These are phyloP conservation scores for Alnus rubra DNA, from an alignment of 306 rosid genomes.

Conservation along the genomic window DNA sequence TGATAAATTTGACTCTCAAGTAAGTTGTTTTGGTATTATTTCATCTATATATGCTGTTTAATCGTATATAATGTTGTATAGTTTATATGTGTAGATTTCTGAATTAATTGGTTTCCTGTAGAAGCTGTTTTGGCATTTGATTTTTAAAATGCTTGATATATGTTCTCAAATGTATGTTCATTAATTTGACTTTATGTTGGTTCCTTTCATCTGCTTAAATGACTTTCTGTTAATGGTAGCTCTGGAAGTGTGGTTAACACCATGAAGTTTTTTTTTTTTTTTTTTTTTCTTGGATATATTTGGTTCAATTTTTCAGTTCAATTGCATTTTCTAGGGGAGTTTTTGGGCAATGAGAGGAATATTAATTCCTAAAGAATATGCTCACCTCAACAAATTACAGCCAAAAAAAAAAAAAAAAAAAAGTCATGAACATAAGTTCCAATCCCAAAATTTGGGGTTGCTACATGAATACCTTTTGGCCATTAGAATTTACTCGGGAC, in stretches of 20 bases:
- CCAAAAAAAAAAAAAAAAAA: neutral
- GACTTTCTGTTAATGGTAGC: neutral
- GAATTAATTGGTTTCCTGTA: neutral
- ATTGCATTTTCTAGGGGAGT: neutral
- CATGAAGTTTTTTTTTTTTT: neutral
- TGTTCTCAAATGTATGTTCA: neutral
- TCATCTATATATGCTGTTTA: neutral
- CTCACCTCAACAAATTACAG: neutral
- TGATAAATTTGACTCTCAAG: conserved; percentile 58
- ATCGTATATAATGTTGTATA: neutral
- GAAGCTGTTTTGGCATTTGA: neutral
- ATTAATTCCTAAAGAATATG: neutral
- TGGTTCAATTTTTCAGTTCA: neutral
- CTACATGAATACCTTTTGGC: neutral
- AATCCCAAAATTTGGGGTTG: neutral
- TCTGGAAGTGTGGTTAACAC: neutral
- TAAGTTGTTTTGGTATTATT: conserved; percentile 34
- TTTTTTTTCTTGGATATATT: neutral
- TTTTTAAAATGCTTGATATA: neutral
- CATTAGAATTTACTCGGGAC: neutral
- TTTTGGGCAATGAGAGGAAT: neutral
- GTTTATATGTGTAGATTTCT: neutral
- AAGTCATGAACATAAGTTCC: neutral
- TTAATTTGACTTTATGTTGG: conserved; percentile 16
- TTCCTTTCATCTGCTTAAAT: neutral